Evolutionary conservation across 345 rosid species (phyloP).

Genomic region (Eucalyptus caleyi): DNA sequence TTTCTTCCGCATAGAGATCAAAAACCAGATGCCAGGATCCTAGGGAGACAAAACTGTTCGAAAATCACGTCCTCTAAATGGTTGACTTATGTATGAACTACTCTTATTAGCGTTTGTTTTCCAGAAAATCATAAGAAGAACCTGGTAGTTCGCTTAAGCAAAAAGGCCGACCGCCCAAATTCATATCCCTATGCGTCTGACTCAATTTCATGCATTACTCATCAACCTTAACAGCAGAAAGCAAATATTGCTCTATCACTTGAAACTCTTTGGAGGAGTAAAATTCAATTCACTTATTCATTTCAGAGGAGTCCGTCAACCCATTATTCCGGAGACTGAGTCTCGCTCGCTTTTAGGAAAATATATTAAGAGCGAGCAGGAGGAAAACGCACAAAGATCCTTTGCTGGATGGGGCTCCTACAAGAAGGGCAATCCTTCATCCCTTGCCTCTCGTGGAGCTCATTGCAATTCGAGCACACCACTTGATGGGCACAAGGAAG

Average conservation of each 20-base stretch:
- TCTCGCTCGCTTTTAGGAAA: slow-evolving; percentile 4
- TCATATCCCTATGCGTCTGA: neutral
- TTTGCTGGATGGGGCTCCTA: slow-evolving; percentile 32
- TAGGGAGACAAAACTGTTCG: neutral
- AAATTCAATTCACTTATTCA: slow-evolving; percentile 19
- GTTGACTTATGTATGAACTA: neutral
- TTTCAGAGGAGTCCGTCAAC: slow-evolving; percentile 14
- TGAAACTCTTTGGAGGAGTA: neutral
- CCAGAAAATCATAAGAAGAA: neutral
- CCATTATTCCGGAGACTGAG: slow-evolving; percentile 6
- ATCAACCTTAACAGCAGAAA: slow-evolving; percentile 1
- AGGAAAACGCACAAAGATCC: slow-evolving; percentile 16
- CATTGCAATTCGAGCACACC: slow-evolving; percentile 43
- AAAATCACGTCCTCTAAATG: neutral
- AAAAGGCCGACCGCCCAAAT: neutral
- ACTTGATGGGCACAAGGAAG: slow-evolving; percentile 55
- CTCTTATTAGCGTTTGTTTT: neutral
- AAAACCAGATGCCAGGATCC: neutral
- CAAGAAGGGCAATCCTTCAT: slow-evolving; percentile 70
- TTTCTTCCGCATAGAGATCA: neutral
- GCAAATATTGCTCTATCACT: slow-evolving; percentile 11
- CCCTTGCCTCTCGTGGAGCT: slow-evolving; percentile 51
- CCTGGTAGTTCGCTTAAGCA: neutral
- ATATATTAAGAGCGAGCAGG: slow-evolving; percentile 16
- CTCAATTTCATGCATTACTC: neutral